phyloP scores from a whole-genome alignment of 2,329 filamentous ascomycete genomes.

The Colletotrichum sp. region DNA sequence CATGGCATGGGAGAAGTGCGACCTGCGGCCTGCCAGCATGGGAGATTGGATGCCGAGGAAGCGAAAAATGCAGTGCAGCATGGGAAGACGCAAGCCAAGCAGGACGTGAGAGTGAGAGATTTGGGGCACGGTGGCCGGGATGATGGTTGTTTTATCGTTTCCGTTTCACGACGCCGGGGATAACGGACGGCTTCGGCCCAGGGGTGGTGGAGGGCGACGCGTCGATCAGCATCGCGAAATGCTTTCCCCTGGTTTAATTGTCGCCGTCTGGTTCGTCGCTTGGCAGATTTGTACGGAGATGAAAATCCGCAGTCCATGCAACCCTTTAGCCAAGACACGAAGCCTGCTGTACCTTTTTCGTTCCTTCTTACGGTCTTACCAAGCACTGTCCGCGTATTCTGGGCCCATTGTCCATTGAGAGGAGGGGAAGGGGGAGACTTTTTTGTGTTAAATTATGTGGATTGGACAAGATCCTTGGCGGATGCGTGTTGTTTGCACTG shows the following conservation, averaged over 20 bases:
- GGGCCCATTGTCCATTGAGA: background rate
- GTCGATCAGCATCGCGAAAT: background rate
- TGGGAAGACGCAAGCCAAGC: background rate
- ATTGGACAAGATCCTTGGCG: background rate
- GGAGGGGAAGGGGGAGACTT: background rate
- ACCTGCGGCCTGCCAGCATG: background rate
- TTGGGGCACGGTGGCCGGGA: background rate
- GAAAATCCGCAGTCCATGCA: background rate
- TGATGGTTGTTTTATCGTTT: constrained; percentile 6
- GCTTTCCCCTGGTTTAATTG: background rate
- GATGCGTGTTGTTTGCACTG: background rate
- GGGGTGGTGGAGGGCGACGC: background rate
- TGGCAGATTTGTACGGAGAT: background rate
- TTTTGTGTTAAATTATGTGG: background rate
- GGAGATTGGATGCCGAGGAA: background rate
- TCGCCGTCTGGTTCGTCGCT: background rate
- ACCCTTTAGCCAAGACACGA: background rate
- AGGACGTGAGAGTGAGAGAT: background rate
- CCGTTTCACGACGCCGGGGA: background rate
- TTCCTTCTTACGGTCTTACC: background rate
- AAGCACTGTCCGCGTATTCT: background rate
- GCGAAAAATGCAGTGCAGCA: background rate
- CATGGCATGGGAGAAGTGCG: background rate
- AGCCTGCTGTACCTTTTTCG: background rate
- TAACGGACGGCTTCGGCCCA: background rate